A percentile compares a stretch with the other conserved stretches of the same genome.
Conservation (phyloP, 805 yeast genomes). For the Candida taoyuanica region DNA sequence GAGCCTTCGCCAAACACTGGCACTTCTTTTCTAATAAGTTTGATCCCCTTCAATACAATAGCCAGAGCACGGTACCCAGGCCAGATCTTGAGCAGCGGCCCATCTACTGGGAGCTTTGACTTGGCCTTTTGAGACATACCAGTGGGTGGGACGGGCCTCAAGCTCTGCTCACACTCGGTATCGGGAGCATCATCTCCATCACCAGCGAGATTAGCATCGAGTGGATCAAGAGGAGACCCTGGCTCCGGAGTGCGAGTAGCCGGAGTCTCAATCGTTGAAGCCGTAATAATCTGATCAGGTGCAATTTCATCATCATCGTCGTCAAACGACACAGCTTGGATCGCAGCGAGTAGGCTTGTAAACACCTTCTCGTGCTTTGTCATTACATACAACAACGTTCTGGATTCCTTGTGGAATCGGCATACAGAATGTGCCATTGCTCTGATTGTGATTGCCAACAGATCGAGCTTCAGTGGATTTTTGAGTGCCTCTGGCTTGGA, state of each 20-base stretch:
- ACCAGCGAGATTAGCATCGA: conserved; percentile 5
- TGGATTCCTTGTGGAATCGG: conserved; percentile 47
- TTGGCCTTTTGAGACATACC: conserved; percentile 60
- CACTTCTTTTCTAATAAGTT: conserved; percentile 27
- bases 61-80: conserved; percentile 44
- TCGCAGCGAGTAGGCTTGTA: conserved; percentile 7
- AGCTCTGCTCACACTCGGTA: conserved; percentile 32
- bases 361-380: conserved; percentile 33
- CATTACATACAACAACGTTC: conserved; percentile 49
- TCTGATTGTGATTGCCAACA: conserved; percentile 54
- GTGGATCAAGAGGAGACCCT: conserved; percentile 5
- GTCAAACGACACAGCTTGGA: conserved; percentile 3
- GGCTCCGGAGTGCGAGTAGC: conserved; percentile 8
- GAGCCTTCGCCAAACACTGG: conserved; percentile 23
- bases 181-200: conserved; percentile 12
- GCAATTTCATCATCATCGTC: conserved; percentile 3
- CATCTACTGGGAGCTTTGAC: conserved; percentile 47
- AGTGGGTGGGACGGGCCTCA: conserved; percentile 47
- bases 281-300: conserved; percentile 4
- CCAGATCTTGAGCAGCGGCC: conserved; percentile 50
- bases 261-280: conserved; percentile 7
- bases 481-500: conserved; percentile 26
- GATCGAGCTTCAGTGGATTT: conserved; percentile 43
- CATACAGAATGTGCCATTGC: conserved; percentile 48
- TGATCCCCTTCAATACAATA: conserved; percentile 35